Evolutionary conservation across 2,329 filamentous ascomycete genomes (phyloP), one percentile per base, ranked within the genome.

Genomic region (Fusarium chaquense): DNA sequence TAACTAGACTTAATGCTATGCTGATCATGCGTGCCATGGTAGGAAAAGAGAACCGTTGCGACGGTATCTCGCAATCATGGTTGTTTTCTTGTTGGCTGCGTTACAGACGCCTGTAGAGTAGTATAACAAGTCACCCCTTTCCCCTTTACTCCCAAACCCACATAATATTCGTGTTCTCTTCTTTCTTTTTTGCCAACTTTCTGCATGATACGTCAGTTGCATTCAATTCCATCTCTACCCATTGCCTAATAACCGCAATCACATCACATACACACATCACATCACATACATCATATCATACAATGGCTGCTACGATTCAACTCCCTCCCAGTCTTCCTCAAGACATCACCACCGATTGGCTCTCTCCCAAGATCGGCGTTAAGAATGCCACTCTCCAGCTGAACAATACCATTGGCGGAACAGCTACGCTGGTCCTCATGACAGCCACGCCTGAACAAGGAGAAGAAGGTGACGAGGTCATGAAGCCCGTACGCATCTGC

Each of bases 371-470:
- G 58, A 57, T 64, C 26, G 44, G 58, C 11, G 22, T 64, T 36
- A 50, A 57, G 13, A 57, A 62, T 62, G 58, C 58, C 38, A 57
- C 43, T 11, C 49, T 64, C 22, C 15, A 62, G 43, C 22, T 62
- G n/a, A 62, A 55, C 24, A 28, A 56, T 33, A 63, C 44, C 22
- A 35, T 64, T 50, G 22, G 22, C 9, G 61, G 61, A 13, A 64
- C 61, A 4, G 61, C 61, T 11, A 57, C 61, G 26, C 26, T 62
- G n/a, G 20, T 63, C 0, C 58, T 62, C 12, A 28, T 64, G 11
- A 57, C 58, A 4, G 58, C 44, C 18, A 64, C 58, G 0, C 38
- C 58, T 1, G 61, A 59, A 4, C 28, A 51, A 22, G 32, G n/a
- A n/a, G 36, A 26, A 8, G 16, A 35, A 6, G 16, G 28, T 16